Evolutionary conservation across 2,329 filamentous ascomycete species (phyloP).

Genomic region (Pseudonectria foliicola): DNA sequence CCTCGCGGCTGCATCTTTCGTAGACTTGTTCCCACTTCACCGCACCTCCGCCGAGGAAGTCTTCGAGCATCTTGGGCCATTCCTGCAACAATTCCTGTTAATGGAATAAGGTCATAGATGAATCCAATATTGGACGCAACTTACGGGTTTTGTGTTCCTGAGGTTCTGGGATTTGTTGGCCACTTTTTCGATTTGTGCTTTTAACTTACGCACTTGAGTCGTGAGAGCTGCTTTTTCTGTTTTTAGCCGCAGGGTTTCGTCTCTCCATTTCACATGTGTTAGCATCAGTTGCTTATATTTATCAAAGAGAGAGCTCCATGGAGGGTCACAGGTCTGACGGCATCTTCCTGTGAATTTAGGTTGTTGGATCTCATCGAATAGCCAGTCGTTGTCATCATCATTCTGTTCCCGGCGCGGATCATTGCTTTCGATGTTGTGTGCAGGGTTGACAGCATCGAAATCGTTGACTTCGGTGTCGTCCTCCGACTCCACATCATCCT

Average conservation of each 20-base stretch:
- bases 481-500: too few species aligned
- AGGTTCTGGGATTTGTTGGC: too few species aligned
- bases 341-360: fast-evolving
- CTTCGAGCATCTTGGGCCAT: background rate
- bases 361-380: background rate
- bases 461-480: background rate
- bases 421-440: background rate
- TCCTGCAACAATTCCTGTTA: too few species aligned
- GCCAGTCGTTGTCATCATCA: background rate
- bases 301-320: too few species aligned
- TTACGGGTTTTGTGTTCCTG: too few species aligned
- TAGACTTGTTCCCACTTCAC: slow-evolving; percentile 6
- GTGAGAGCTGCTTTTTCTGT: too few species aligned
- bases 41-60: background rate
- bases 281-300: too few species aligned
- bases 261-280: background rate
- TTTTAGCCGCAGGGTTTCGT: background rate
- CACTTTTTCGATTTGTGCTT: too few species aligned
- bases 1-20: slow-evolving; percentile 11
- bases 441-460: slow-evolving; percentile 2
- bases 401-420: background rate
- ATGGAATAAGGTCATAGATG: too few species aligned
- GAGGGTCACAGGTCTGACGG: background rate
- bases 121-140: too few species aligned
- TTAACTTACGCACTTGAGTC: too few species aligned